A percentile compares a stretch with the other conserved stretches of the same genome.
These are phyloP conservation scores for Termitomyces sp. DNA, from an alignment of 768 basidiomycete genomes.

Conservation along the genomic window DNA sequence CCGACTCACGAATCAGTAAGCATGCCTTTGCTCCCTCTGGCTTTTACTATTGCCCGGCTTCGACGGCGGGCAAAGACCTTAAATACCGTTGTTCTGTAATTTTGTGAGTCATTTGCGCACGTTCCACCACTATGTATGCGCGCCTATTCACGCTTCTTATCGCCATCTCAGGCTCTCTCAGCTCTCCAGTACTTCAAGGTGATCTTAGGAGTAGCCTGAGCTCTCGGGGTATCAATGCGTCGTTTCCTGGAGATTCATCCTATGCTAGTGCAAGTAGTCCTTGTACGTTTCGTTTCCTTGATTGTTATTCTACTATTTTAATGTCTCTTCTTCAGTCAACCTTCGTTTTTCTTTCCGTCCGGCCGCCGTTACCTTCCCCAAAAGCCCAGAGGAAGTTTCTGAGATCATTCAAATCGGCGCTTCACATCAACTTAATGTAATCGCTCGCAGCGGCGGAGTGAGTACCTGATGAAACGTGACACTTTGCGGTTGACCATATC, in stretches of 20 bases:
- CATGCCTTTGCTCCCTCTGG: too few relatives aligned
- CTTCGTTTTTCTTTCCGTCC: constrained; percentile 39
- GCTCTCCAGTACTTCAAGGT: not conserved
- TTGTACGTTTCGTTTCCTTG: constrained; percentile 7
- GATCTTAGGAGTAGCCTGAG: constrained; percentile 8
- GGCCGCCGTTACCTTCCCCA: constrained; percentile 36
- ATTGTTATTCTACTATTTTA: not conserved
- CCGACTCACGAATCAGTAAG: too few relatives aligned
- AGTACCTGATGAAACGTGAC: constrained; percentile 8
- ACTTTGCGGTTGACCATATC: not conserved
- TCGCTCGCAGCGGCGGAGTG: constrained; percentile 47
- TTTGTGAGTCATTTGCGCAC: too few relatives aligned
- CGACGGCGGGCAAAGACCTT: too few relatives aligned
- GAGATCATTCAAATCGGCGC: constrained; percentile 34
- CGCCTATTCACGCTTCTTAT: not conserved
- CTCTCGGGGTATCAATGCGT: constrained; percentile 14
- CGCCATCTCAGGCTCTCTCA: not conserved
- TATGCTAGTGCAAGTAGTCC: constrained; percentile 17
- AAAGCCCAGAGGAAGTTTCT: constrained; percentile 32
- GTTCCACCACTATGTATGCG: not conserved
- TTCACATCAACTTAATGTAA: constrained; percentile 33
- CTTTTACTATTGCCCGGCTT: too few relatives aligned
- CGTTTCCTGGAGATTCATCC: constrained; percentile 19
- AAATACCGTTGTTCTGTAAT: not conserved
- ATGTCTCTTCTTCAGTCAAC: constrained; percentile 28